Conservation (phyloP, 1,284 basidiomycete species). For the Ganoderma resinaceum region DNA sequence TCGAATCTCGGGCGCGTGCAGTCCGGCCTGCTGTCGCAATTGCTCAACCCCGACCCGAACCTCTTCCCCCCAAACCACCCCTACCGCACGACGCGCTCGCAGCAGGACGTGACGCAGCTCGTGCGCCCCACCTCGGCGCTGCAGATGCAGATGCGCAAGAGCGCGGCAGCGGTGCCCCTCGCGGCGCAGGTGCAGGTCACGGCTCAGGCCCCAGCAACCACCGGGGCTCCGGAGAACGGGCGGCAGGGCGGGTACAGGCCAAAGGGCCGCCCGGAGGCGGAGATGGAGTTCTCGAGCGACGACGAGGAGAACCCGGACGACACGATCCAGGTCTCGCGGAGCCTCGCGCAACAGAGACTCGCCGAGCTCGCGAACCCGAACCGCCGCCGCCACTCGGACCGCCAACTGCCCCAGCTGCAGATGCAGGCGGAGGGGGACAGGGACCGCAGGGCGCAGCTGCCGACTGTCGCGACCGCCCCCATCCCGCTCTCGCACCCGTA, state of each 20-base stretch:
- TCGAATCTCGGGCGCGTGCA: conserved; percentile 61
- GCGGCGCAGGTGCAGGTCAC: conserved; percentile 65
- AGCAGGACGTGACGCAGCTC: conserved; percentile 52
- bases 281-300: conserved; percentile 73
- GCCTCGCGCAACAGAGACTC: conserved; percentile 68
- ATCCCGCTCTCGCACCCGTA: conserved; percentile 75
- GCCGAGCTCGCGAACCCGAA: conserved; percentile 55
- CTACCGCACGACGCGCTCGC: conserved; percentile 58
- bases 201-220: conserved; percentile 39
- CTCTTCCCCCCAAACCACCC: conserved; percentile 67
- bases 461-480: conserved; percentile 48
- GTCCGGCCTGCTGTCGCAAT: conserved; percentile 67
- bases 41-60: conserved; percentile 73
- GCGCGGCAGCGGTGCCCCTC: conserved; percentile 67
- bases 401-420: conserved; percentile 27
- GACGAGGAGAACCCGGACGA: conserved; percentile 56
- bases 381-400: conserved; percentile 41
- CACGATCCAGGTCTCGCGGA: conserved; percentile 61
- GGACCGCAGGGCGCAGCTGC: conserved; percentile 30
- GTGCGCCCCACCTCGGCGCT: conserved; percentile 40
- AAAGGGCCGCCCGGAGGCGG: conserved; percentile 71
- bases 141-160: conserved; percentile 66
- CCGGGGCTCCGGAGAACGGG: conserved; percentile 22
- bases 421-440: conserved; percentile 2
- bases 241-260: conserved; percentile 54